Conservation (phyloP, 1,284 basidiomycete genomes). For the Cutaneotrichosporon curvatum region DNA sequence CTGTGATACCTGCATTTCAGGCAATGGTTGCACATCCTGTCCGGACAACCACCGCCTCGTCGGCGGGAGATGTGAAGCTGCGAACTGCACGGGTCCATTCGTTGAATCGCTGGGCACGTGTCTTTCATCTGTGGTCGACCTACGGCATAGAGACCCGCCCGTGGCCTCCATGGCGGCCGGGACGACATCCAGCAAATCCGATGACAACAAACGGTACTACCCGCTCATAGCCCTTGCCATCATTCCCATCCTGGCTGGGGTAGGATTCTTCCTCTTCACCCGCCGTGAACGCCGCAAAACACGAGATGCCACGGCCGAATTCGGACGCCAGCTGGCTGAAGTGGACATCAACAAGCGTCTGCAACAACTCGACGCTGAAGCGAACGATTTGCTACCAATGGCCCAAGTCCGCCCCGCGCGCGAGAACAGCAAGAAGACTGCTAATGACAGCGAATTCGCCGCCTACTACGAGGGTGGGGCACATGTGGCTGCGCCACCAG, state of each 20-base stretch:
- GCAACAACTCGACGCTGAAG: neutral
- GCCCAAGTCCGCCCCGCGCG: too few relatives aligned
- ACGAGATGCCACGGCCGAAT: slow-evolving; percentile 30
- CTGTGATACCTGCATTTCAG: slow-evolving; percentile 37
- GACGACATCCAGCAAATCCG: too few relatives aligned
- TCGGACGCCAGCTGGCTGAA: slow-evolving; percentile 17
- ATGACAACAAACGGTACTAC: neutral
- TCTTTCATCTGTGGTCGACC: slow-evolving; percentile 31
- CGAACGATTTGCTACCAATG: neutral
- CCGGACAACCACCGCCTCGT: slow-evolving; percentile 25
- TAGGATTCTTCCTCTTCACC: slow-evolving; percentile 16
- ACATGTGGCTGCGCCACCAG: neutral
- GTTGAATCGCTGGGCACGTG: slow-evolving; percentile 42
- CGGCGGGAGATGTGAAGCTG: slow-evolving; percentile 34
- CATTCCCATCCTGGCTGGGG: slow-evolving; percentile 14
- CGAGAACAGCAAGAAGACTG: too few relatives aligned
- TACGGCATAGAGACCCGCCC: neutral
- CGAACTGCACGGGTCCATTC: slow-evolving; percentile 25
- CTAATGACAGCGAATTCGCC: too few relatives aligned
- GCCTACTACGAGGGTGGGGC: too few relatives aligned
- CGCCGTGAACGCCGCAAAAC: slow-evolving; percentile 27
- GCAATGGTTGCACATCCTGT: slow-evolving; percentile 41
- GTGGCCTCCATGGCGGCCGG: too few relatives aligned
- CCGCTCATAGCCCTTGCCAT: slow-evolving; percentile 22
- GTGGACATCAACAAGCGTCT: neutral